phyloP scores from a whole-genome alignment of 352 stramenopile genomes.

The Pseudoperonospora humuli region DNA sequence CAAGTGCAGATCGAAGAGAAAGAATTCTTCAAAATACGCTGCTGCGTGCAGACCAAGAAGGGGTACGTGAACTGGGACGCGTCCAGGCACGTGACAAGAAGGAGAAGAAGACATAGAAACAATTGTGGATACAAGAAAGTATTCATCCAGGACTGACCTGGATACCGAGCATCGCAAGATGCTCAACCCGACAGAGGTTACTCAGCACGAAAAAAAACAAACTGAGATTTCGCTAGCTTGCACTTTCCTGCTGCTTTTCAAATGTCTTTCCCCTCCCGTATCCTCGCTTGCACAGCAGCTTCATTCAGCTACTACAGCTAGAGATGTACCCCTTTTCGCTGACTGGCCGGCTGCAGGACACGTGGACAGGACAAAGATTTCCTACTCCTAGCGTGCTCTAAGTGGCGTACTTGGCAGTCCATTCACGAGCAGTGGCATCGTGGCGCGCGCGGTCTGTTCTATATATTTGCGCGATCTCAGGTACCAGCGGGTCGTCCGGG shows the following conservation, averaged over 20 bases:
- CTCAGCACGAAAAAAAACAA: conserved; percentile 28
- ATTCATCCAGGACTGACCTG: too few species aligned
- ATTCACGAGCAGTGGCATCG: conserved; percentile 94
- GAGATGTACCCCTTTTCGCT: background rate
- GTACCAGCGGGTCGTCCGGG: conserved; percentile 96
- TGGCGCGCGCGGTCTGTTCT: conserved; percentile 90
- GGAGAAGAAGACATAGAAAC: too few species aligned
- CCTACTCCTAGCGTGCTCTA: conserved; percentile 68
- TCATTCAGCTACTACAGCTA: conserved; percentile 3
- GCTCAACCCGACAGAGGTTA: background rate
- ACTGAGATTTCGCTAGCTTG: conserved; percentile 29
- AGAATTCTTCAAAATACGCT: too few species aligned
- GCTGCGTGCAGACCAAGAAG: too few species aligned
- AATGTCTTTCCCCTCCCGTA: conserved; percentile 13
- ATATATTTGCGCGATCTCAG: conserved; percentile 91
- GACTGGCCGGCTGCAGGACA: background rate
- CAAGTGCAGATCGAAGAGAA: too few species aligned
- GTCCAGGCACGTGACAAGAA: too few species aligned
- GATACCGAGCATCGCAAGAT: too few species aligned
- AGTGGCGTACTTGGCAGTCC: conserved; percentile 98
- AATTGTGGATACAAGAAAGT: too few species aligned
- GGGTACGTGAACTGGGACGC: too few species aligned
- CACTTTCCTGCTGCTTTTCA: conserved; percentile 25
- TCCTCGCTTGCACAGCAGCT: conserved; percentile 5
- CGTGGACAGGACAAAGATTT: conserved; percentile 17